A percentile compares a stretch with the other conserved stretches of the same genome.
Evolutionary conservation across 2,329 filamentous ascomycete species (phyloP).

Genomic region (Alternaria hordeiaustralica): DNA sequence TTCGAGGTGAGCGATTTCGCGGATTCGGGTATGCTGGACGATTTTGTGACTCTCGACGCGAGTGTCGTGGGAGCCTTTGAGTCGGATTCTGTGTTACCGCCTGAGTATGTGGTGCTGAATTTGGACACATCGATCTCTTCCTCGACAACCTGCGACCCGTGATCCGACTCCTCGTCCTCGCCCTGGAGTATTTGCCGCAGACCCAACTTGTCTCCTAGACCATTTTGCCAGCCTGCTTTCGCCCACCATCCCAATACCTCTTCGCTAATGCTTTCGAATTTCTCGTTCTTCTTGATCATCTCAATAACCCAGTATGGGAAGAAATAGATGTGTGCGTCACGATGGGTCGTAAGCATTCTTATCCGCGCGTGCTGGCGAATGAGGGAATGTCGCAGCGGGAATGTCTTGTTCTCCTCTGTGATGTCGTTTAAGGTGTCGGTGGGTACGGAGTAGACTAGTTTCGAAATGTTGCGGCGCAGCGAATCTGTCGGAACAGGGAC

Average conservation of each 20-base stretch:
- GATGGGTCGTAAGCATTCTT: slow-evolving; percentile 80
- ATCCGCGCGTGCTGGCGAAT: slow-evolving; percentile 76
- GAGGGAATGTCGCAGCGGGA: slow-evolving; percentile 78
- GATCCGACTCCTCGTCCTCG: slow-evolving; percentile 48
- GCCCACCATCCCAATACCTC: slow-evolving; percentile 96
- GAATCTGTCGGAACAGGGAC: slow-evolving; percentile 68
- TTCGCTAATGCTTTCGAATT: slow-evolving; percentile 86
- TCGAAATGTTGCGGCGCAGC: slow-evolving; percentile 72
- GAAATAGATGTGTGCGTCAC: slow-evolving; percentile 94
- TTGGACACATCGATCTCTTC: slow-evolving; percentile 62
- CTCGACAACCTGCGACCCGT: slow-evolving; percentile 50
- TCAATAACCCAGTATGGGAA: slow-evolving; percentile 91
- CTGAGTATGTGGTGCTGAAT: slow-evolving; percentile 60
- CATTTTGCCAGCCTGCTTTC: slow-evolving; percentile 88
- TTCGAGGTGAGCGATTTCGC: slow-evolving; percentile 36
- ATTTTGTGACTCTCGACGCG: slow-evolving; percentile 46
- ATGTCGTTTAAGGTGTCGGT: slow-evolving; percentile 89
- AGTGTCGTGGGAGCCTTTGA: slow-evolving; percentile 25
- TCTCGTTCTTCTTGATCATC: slow-evolving; percentile 79
- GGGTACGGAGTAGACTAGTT: slow-evolving; percentile 83
- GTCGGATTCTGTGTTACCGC: slow-evolving; percentile 11
- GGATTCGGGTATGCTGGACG: slow-evolving; percentile 35
- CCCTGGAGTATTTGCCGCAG: slow-evolving; percentile 70
- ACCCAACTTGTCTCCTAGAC: slow-evolving; percentile 78
- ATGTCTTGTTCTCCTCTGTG: slow-evolving; percentile 73